Evolutionary conservation across 2,329 filamentous ascomycete species (phyloP), one percentile per base, ranked within the genome.

Genomic region (Aspergillus chevalieri): DNA sequence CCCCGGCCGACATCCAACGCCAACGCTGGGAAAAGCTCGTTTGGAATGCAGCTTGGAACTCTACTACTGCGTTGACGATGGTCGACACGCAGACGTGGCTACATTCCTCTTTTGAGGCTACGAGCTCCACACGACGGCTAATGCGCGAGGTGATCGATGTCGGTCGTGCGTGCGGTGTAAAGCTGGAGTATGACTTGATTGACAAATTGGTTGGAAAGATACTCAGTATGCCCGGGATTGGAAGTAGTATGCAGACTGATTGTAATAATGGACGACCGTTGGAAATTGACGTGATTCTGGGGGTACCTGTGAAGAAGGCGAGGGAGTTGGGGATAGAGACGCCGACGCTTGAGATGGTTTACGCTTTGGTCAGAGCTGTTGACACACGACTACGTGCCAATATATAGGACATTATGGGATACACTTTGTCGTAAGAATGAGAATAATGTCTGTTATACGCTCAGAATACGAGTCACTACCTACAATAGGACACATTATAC

Each of bases 221-320:
- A 1, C 55, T 69, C 19, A 60, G 60, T 0, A 64, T 76, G 65
- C 66, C 68, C 1, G 62, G 62, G 0, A 68, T 75, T 42, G 66
- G 61, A 19, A 74, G 69, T 45, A 75, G 72, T 52, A 77, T 76
- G 74, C 70, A 74, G 52, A 66, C 64, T 0, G 74, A 77, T 51
- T 65, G 61, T 36, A 68, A 68, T 46, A 67, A 63, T 44, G 71
- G 70, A 1, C 58, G 70, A 24, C 65, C 67, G 2, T 64, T 76
- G 65, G 74, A 76, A 55, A 65, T 75, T n/a, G 73, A 76, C 47
- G 71, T 75, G 1, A 76, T 77, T 22, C 51, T 77, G 21, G 74
- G 73, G 0, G 69, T 65, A 42, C 69, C 71, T 4, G 66, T 71
- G 50, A 57, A 56, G 46, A 73, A 68, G 54, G 67, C 70, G 1